Evolutionary conservation across 352 stramenopile species (phyloP).

Genomic region (Phytophthora pini): DNA sequence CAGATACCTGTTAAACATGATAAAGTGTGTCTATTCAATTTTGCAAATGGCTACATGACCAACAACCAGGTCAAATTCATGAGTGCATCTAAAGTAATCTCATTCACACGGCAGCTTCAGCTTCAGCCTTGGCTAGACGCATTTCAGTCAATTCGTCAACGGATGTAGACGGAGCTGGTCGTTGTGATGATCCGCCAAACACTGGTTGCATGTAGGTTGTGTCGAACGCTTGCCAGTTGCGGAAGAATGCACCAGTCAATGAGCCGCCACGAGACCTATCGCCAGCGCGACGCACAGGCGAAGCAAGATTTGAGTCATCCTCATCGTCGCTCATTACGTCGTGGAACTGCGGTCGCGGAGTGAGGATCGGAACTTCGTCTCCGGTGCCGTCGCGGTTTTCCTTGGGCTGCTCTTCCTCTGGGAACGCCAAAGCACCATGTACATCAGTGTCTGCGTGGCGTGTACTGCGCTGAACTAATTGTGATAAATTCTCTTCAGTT

Average conservation of each 20-base stretch:
- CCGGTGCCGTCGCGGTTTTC: constrained; percentile 31
- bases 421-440: constrained; percentile 36
- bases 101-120: constrained; percentile 53
- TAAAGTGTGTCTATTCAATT: constrained; percentile 31
- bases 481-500: constrained; percentile 36
- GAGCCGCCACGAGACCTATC: constrained; percentile 51
- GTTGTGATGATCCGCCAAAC: constrained; percentile 70
- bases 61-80: not conserved
- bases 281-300: constrained; percentile 17
- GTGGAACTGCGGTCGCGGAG: constrained; percentile 74
- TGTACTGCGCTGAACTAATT: constrained; percentile 46
- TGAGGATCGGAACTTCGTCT: constrained; percentile 56
- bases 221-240: constrained; percentile 83
- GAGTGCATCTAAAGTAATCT: not conserved
- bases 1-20: constrained; percentile 15
- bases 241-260: constrained; percentile 70
- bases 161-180: constrained; percentile 14
- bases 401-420: constrained; percentile 36
- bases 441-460: constrained; percentile 54
- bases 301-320: constrained; percentile 33
- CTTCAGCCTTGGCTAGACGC: constrained; percentile 48
- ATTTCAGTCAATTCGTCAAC: constrained; percentile 30
- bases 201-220: constrained; percentile 81
- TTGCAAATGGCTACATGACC: constrained; percentile 24
- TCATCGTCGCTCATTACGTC: constrained; percentile 62